Evolutionary conservation across 768 basidiomycete species (phyloP).

Genomic region (Leccinum pellstonianum): DNA sequence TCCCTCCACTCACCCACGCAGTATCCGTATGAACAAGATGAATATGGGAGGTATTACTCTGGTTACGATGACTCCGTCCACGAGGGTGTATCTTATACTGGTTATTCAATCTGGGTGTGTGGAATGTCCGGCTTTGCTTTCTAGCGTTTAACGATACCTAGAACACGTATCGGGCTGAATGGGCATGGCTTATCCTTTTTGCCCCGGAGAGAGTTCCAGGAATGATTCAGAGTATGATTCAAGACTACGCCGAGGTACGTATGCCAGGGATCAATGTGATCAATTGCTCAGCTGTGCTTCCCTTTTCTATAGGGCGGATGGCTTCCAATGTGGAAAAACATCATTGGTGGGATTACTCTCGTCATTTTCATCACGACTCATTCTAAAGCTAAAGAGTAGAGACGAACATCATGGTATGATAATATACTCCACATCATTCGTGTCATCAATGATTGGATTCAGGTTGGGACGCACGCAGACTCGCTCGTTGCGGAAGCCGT

Average conservation of each 20-base stretch:
- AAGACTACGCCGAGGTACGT: slow-evolving; percentile 65
- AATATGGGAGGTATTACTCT: slow-evolving; percentile 69
- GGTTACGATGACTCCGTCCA: slow-evolving; percentile 71
- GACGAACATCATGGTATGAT: slow-evolving; percentile 76
- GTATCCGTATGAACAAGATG: slow-evolving; percentile 77
- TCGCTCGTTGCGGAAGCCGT: slow-evolving; percentile 74
- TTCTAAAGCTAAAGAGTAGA: slow-evolving; percentile 35
- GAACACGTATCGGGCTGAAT: slow-evolving; percentile 79
- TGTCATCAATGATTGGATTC: not conserved
- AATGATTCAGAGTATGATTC: slow-evolving; percentile 79
- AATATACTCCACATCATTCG: not conserved
- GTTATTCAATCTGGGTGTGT: slow-evolving; percentile 76
- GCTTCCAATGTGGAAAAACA: slow-evolving; percentile 91
- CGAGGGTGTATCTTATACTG: slow-evolving; percentile 68
- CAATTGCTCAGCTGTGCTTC: not conserved
- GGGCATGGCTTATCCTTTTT: slow-evolving; percentile 76
- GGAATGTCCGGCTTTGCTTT: not conserved
- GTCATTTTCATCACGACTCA: not conserved
- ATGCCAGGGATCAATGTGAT: not conserved
- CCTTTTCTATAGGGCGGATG: slow-evolving; percentile 56
- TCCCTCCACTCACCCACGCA: slow-evolving; percentile 28
- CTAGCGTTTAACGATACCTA: slow-evolving; percentile 24
- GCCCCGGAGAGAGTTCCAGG: slow-evolving; percentile 74
- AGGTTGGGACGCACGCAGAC: slow-evolving; percentile 80
- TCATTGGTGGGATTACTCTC: slow-evolving; percentile 47